Base-by-base conservation (phyloP, 805 yeast species). In the Wickerhamomyces silvicola region DNA sequence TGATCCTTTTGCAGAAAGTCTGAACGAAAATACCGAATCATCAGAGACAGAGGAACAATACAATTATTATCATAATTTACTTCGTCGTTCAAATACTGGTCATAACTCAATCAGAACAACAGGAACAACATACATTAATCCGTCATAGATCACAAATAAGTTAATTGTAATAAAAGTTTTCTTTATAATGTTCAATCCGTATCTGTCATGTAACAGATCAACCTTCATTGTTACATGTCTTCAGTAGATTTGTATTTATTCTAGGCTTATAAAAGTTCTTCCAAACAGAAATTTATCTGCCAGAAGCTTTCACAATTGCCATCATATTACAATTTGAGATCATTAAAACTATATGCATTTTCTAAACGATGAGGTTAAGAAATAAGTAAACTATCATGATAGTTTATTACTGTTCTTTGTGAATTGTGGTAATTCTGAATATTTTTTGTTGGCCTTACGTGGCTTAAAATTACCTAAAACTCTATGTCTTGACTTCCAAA, bases 391-490 rank as follows among this genome's bases (percentile, higher is more conserved):
- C 8, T 15, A 20, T 20, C 19, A 15, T 28, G 12, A 15, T 12
- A n/a, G 13, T 26, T 39, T 36, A 31, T 37, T 33, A 15, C n/a
- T n/a, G n/a, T 41, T 41, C 24, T 48, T 48, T 22, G 54, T 57
- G 36, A 45, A 61, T 28, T 51, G 53, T 19, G 72, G 72, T 30
- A 67, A 44, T 35, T 66, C 70, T 4, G 56, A 48, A 36, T 67
- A 67, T 34, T 46, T 57, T 32, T 54, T 66, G 32, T 61, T 64
- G 24, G 57, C 61, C 28, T 49, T 52, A 39, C 44, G 44, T 25
- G 59, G 57, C 24, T 58, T 54, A 31, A 66, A 52, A 33, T 54
- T 60, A 29, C 70, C 70, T 24, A 66, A 36, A 2, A 61, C 60
- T 38, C 53, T 62, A 35, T 57, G 70, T 34, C 49, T 58, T 22